Conservation (phyloP, 306 rosid genomes). For the Sesbania bispinosa region DNA sequence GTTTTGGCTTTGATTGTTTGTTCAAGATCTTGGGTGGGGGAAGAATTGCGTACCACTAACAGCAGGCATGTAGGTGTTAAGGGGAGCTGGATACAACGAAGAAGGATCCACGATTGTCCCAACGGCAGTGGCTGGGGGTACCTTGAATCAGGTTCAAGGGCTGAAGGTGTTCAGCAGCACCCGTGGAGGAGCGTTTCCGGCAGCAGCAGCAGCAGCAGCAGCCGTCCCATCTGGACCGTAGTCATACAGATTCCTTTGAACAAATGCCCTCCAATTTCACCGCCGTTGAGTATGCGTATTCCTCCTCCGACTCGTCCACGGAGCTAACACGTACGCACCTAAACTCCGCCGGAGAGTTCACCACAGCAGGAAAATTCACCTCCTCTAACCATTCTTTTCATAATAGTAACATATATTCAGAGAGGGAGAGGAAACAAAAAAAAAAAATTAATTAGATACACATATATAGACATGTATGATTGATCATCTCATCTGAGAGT, state of each 20-base stretch:
- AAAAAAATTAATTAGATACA: background rate
- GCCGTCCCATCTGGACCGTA: slow-evolving; percentile 68
- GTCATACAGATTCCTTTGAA: slow-evolving; percentile 86
- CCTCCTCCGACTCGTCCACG: slow-evolving; percentile 68
- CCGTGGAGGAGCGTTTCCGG: slow-evolving; percentile 58
- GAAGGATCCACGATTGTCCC: slow-evolving; percentile 52
- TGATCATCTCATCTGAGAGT: background rate
- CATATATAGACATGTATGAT: background rate
- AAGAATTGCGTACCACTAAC: slow-evolving; percentile 99
- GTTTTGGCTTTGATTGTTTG: slow-evolving; percentile 15
- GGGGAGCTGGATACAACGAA: slow-evolving; percentile 61
- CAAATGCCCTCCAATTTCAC: slow-evolving; percentile 90
- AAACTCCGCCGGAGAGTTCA: slow-evolving; percentile 67
- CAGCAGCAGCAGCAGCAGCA: too few species aligned
- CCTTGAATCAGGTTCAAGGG: slow-evolving; percentile 55
- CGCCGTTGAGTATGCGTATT: slow-evolving; percentile 86
- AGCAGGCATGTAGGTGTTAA: slow-evolving; percentile 76
- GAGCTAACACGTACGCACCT: slow-evolving; percentile 76
- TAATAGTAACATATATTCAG: background rate
- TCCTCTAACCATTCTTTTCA: slow-evolving; percentile 61
- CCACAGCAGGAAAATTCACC: slow-evolving; percentile 65
- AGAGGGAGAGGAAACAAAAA: background rate
- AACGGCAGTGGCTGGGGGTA: slow-evolving; percentile 4
- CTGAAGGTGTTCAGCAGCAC: slow-evolving; percentile 33
- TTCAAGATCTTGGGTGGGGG: slow-evolving; percentile 93